Conservation (phyloP, 1,284 basidiomycete genomes). For the Naganishia liquefaciens region DNA sequence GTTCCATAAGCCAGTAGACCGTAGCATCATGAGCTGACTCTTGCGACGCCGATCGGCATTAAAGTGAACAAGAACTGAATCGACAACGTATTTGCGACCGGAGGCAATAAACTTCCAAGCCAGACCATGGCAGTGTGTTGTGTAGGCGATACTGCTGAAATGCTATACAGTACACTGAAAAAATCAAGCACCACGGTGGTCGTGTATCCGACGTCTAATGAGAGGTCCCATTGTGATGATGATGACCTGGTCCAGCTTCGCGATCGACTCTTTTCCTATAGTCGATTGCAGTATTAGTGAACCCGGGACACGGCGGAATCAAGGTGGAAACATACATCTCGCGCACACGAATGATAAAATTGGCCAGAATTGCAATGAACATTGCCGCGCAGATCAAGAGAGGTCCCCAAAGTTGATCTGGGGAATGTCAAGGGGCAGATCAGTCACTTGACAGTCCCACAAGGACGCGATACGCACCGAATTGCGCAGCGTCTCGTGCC, state of each 20-base stretch:
- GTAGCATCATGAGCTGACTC: too few relatives aligned
- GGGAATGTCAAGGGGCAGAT: neutral
- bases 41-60: too few relatives aligned
- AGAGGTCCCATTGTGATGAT: conserved; percentile 15
- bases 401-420: conserved; percentile 73
- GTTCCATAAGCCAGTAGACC: too few relatives aligned
- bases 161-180: too few relatives aligned
- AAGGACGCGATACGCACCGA: conserved; percentile 62
- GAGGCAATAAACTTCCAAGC: too few relatives aligned
- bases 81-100: too few relatives aligned
- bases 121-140: too few relatives aligned
- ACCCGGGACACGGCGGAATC: neutral
- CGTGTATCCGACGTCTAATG: neutral
- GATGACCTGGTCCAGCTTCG: conserved; percentile 11
- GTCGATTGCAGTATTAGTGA: neutral
- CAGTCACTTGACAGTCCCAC: neutral
- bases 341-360: conserved; percentile 71
- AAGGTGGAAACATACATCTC: conserved; percentile 36
- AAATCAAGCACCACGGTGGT: too few relatives aligned
- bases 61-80: too few relatives aligned
- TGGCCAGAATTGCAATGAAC: conserved; percentile 79
- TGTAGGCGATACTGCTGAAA: too few relatives aligned
- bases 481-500: conserved; percentile 83
- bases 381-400: conserved; percentile 74
- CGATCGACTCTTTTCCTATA: conserved; percentile 11